Percentiles rank a stretch among this genome's conserved stretches.
These are phyloP conservation scores for Neonectria hederae DNA, from an alignment of 2,329 filamentous ascomycete species.

Conservation along the genomic window DNA sequence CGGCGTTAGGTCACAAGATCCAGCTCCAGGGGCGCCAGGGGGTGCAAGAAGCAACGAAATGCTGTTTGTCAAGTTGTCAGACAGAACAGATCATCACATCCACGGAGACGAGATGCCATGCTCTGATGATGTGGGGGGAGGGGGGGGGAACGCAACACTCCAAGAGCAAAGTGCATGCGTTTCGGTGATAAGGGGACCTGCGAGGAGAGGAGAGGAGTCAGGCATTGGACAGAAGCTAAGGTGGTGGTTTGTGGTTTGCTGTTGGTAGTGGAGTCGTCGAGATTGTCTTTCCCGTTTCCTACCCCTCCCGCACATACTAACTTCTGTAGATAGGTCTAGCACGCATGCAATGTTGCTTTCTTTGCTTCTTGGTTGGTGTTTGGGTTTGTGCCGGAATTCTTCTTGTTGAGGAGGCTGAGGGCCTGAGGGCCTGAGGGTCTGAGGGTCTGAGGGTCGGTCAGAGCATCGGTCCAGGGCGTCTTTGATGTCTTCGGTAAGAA, in stretches of 20 bases:
- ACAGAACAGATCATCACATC: slow-evolving; percentile 22
- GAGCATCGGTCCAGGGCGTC: neutral
- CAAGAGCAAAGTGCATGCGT: slow-evolving; percentile 23
- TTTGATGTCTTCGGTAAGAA: neutral
- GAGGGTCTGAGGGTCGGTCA: slow-evolving; percentile 9
- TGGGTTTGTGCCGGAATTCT: neutral
- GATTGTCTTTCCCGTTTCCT: slow-evolving; percentile 10
- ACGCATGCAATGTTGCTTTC: neutral
- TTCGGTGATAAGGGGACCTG: slow-evolving; percentile 21
- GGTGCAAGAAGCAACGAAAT: slow-evolving; percentile 31
- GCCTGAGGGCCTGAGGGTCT: too few relatives aligned
- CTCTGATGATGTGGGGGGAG: slow-evolving; percentile 28
- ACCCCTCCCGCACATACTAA: neutral
- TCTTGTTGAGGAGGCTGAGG: slow-evolving; percentile 18
- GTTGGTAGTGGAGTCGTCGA: slow-evolving; percentile 1
- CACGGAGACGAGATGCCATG: slow-evolving; percentile 25
- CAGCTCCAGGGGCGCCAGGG: slow-evolving; percentile 33
- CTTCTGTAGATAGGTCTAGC: neutral
- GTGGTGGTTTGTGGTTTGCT: neutral
- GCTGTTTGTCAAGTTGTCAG: slow-evolving; percentile 28
- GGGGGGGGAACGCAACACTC: slow-evolving; percentile 8
- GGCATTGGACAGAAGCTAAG: slow-evolving; percentile 3
- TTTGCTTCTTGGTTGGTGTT: neutral
- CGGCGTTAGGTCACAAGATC: slow-evolving; percentile 42
- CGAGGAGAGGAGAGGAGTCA: neutral